A percentile compares a stretch with the other conserved stretches of the same genome.
These are phyloP conservation scores for Elaphomyces granulatus DNA, from an alignment of 495 filamentous ascomycete species.

Conservation along the genomic window DNA sequence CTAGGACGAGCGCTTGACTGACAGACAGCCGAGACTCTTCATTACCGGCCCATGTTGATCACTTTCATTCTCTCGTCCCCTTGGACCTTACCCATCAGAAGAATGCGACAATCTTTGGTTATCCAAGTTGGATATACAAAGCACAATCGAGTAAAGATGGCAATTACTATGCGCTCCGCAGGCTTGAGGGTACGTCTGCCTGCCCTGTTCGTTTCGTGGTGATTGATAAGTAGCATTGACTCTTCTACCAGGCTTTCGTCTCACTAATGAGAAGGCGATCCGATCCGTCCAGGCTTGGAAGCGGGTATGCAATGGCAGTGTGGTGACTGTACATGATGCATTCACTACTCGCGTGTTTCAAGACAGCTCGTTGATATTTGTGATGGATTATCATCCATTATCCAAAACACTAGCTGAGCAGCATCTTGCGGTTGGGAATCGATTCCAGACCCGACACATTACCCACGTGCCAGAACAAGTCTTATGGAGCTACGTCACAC, in stretches of 20 bases:
- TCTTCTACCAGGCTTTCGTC: constrained; percentile 43
- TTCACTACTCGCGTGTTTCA: constrained; percentile 89
- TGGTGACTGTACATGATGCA: constrained; percentile 79
- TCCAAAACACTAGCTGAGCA: constrained; percentile 82
- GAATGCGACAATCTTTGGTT: constrained; percentile 62
- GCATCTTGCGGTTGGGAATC: constrained; percentile 47
- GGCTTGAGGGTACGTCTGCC: constrained; percentile 53
- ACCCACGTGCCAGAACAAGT: constrained; percentile 55
- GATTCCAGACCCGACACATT: constrained; percentile 34
- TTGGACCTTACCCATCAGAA: constrained; percentile 70
- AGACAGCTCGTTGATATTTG: constrained; percentile 88
- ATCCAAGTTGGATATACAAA: constrained; percentile 88
- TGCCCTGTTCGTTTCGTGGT: neutral
- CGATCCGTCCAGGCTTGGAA: constrained; percentile 83
- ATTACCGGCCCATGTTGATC: constrained; percentile 59
- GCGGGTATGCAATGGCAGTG: constrained; percentile 61
- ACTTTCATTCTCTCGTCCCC: constrained; percentile 84
- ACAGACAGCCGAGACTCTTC: constrained; percentile 39
- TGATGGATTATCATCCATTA: constrained; percentile 82
- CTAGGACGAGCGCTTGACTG: neutral
- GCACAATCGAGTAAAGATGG: constrained; percentile 82
- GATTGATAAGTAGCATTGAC: neutral
- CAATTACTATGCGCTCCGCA: constrained; percentile 64
- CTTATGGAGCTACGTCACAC: constrained; percentile 84
- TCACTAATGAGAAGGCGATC: constrained; percentile 82